Base-by-base conservation (phyloP, 2,329 filamentous ascomycete species). In the Paraphoma chrysanthemicola region DNA sequence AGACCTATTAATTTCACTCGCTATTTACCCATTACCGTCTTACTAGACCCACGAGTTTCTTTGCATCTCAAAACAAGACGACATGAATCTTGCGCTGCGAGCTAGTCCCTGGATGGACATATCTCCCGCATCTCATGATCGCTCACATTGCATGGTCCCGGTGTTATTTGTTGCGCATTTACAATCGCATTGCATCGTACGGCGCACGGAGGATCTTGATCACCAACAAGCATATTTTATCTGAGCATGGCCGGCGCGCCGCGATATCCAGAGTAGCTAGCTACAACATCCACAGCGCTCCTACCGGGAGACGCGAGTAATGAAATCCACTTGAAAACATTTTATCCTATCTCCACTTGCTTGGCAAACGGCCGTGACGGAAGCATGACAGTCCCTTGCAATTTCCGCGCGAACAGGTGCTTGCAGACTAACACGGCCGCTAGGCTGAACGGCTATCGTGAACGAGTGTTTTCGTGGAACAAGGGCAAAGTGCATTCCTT, bases 1-100 rank as follows among this genome's bases (percentile, higher is more conserved):
- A 63, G 51, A 56, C 60, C 46, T 76, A 76, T 60, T 75, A 67
- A 70, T 67, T 57, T 45, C 62, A 64, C 55, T 68, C 62, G 56
- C 62, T 69, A 18, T 51, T 44, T 54, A 60, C 68, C 58, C 63
- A 61, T 67, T 67, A 62, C 68, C 63, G 64, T 66, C 59, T 23
- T 51, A 53, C 48, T 62, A 64, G 56, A 59, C 53, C 60, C 36
- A 57, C 62, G 59, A 66, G 50, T 64, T 58, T 53, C 49, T 54
- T 63, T 54, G 28, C 53, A 61, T 49, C 63, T 64, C 64, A 51
- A 51, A 54, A 56, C 43, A 59, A 57, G 53, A 59, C 52, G 51
- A 57, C 48, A 53, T 57, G 54, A 23, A 46, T 41, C 51, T 43
- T 31, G 18, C 42, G 29, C 10, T n/a, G n/a, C 18, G 46, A 53